phyloP scores from a whole-genome alignment of 768 basidiomycete species.

The Terana coerulea region DNA sequence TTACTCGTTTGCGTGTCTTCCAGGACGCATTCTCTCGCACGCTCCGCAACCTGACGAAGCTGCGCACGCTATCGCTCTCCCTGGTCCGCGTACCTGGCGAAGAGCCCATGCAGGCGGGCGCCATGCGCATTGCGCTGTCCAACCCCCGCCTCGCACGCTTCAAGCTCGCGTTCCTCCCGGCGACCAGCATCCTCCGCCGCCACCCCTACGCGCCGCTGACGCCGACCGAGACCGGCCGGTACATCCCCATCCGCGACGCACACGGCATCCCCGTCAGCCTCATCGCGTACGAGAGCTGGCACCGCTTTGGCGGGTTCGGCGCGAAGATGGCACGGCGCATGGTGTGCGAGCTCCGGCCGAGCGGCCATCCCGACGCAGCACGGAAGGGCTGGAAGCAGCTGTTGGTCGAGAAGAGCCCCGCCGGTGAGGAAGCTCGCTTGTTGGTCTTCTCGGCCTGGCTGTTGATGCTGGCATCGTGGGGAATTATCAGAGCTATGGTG shows the following conservation, averaged over 20 bases:
- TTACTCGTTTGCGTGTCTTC: neutral
- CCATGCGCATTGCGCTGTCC: conserved; percentile 55
- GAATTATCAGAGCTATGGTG: conserved; percentile 25
- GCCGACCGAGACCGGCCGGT: conserved; percentile 45
- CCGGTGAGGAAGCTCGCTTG: conserved; percentile 68
- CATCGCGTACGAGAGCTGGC: conserved; percentile 44
- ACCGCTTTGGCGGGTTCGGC: conserved; percentile 41
- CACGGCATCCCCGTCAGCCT: conserved; percentile 61
- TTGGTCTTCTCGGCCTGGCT: conserved; percentile 49
- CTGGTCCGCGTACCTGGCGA: conserved; percentile 68
- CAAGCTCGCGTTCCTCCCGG: conserved; percentile 61
- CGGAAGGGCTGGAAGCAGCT: conserved; percentile 39
- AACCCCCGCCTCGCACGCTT: conserved; percentile 69
- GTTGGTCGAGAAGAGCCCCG: conserved; percentile 52
- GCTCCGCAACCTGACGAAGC: conserved; percentile 56
- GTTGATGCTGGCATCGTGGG: conserved; percentile 48
- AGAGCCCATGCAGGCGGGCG: conserved; percentile 53
- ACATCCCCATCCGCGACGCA: conserved; percentile 54
- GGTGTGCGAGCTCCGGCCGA: conserved; percentile 31
- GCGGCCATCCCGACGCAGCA: conserved; percentile 34
- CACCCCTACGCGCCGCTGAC: conserved; percentile 39
- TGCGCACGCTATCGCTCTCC: conserved; percentile 58
- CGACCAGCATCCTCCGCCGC: conserved; percentile 39
- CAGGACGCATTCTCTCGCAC: conserved; percentile 64
- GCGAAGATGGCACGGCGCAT: conserved; percentile 22